Percentiles rank a stretch among this genome's conserved stretches.
Conservation (phyloP, 2,329 filamentous ascomycete species). For the Cercospora canescens region DNA sequence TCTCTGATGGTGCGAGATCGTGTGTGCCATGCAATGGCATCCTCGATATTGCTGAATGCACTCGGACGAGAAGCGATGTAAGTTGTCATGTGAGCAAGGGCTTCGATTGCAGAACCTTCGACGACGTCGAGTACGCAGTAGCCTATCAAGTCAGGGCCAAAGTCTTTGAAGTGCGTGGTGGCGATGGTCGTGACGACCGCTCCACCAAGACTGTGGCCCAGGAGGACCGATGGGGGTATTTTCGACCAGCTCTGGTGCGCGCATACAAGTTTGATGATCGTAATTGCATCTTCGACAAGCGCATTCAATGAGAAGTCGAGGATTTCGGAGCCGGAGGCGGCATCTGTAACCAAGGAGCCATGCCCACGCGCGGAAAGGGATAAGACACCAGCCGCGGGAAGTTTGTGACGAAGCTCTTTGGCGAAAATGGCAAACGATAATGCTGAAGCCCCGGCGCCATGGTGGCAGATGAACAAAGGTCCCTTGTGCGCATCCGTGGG, state of each 20-base stretch:
- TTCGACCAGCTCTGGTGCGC: constrained; percentile 69
- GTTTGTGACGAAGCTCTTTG: constrained; percentile 70
- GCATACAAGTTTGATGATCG: constrained; percentile 66
- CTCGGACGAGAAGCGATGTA: constrained; percentile 81
- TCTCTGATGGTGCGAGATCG: constrained; percentile 86
- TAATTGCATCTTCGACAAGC: constrained; percentile 70
- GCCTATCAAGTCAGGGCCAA: constrained; percentile 72
- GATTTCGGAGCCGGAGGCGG: constrained; percentile 37
- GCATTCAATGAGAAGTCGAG: constrained; percentile 72
- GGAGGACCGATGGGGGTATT: constrained; percentile 74
- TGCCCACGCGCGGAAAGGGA: constrained; percentile 86
- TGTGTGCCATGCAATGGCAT: constrained; percentile 91
- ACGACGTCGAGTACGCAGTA: constrained; percentile 94
- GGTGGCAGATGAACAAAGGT: constrained; percentile 89
- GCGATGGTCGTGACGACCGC: constrained; percentile 83
- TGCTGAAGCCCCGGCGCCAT: constrained; percentile 90
- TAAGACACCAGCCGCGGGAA: constrained; percentile 80
- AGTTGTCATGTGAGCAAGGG: constrained; percentile 88
- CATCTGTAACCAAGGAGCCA: constrained; percentile 64
- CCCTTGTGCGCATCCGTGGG: constrained; percentile 62
- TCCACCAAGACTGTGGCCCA: constrained; percentile 91
- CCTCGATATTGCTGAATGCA: constrained; percentile 73
- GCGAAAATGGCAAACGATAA: constrained; percentile 86
- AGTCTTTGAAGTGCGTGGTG: constrained; percentile 48
- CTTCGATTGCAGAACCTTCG: constrained; percentile 92